Conservation (phyloP, 768 basidiomycete genomes). For the Rubroboletus satanas region DNA sequence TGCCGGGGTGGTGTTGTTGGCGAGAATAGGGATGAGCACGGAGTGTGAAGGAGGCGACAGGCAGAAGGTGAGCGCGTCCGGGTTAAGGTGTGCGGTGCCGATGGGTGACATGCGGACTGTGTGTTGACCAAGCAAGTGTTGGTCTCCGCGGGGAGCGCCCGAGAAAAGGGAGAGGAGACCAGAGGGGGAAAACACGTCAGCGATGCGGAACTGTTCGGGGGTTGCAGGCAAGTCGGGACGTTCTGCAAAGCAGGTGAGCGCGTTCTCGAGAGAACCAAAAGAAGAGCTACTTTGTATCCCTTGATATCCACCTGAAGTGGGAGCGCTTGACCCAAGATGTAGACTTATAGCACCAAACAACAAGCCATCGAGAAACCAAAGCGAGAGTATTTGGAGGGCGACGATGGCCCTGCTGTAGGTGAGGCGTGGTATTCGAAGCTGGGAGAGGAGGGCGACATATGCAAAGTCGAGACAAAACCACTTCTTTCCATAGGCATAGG, state of each 20-base stretch:
- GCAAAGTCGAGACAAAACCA: conserved; percentile 71
- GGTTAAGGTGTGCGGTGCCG: conserved; percentile 89
- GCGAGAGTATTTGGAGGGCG: conserved; percentile 53
- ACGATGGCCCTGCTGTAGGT: conserved; percentile 63
- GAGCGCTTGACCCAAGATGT: conserved; percentile 38
- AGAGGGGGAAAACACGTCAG: conserved; percentile 48
- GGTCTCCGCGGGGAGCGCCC: conserved; percentile 40
- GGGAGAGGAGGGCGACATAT: conserved; percentile 53
- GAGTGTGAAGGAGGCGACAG: conserved; percentile 50
- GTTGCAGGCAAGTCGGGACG: conserved; percentile 39
- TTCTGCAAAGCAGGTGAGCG: conserved; percentile 23
- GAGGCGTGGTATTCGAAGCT: conserved; percentile 71
- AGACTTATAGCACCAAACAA: conserved; percentile 70
- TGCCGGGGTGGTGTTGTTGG: conserved; percentile 84
- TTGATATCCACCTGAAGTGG: conserved; percentile 13
- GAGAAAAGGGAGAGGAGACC: conserved; percentile 44
- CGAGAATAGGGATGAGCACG: conserved; percentile 74
- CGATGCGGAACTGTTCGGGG: conserved; percentile 44
- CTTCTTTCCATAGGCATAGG: conserved; percentile 52
- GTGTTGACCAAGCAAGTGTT: conserved; percentile 78
- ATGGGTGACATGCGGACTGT: conserved; percentile 92
- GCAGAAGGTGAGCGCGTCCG: conserved; percentile 69
- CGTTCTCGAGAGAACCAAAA: not conserved
- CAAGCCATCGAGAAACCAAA: conserved; percentile 65
- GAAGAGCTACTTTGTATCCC: conserved; percentile 32